Evolutionary conservation across 306 rosid species (phyloP).

Genomic region (Crotalaria pallida): DNA sequence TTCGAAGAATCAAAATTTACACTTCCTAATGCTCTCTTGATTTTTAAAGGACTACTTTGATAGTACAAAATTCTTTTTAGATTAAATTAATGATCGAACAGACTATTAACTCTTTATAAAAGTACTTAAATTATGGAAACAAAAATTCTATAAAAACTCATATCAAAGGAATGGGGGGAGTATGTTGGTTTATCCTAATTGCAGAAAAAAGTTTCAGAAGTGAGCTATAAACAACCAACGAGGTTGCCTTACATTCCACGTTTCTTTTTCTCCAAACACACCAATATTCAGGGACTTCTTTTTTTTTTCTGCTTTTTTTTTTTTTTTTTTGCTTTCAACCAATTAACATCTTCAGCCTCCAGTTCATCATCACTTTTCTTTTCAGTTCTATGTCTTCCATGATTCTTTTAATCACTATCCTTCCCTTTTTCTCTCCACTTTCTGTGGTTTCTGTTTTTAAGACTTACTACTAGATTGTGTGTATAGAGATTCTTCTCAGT

Average conservation of each 20-base stretch:
- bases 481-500: slow-evolving; percentile 23
- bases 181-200: no score
- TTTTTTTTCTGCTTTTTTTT: slow-evolving; percentile 34
- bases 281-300: slow-evolving; percentile 46
- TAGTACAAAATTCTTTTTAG: no score
- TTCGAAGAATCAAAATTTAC: no score
- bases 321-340: slow-evolving; percentile 24
- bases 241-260: slow-evolving; percentile 67
- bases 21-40: no score
- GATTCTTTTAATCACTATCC: slow-evolving; percentile 29
- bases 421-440: slow-evolving; percentile 19
- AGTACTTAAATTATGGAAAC: no score
- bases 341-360: slow-evolving; percentile 28
- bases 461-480: background rate
- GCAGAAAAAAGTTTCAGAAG: slow-evolving; percentile 6
- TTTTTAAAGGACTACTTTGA: no score
- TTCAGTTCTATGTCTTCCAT: slow-evolving; percentile 32
- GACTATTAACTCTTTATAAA: no score
- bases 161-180: no score
- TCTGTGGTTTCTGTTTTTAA: slow-evolving; percentile 19
- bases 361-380: background rate
- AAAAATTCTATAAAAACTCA: no score
- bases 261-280: slow-evolving; percentile 39
- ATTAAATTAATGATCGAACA: no score
- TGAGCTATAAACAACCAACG: slow-evolving; percentile 36